Base-by-base conservation (phyloP, 2,329 filamentous ascomycete species). In the Stachybotrys echinatus region DNA sequence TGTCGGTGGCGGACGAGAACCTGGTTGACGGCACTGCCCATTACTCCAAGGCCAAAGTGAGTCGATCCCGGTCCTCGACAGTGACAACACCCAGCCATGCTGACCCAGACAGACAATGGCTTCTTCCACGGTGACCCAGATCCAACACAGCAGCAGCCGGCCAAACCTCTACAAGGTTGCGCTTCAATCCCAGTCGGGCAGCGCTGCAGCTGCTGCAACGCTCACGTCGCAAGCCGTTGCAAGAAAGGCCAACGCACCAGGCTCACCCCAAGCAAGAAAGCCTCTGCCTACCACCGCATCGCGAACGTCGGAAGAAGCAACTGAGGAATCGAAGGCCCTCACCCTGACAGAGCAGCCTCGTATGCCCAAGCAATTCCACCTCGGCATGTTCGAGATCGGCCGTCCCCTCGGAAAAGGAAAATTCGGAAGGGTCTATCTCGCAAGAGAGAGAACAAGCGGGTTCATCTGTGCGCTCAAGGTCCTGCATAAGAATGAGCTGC, bases 311-410 rank as follows among this genome's bases (percentile, higher is more conserved):
- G 76, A 80, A 23, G 85, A 88, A 54, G 53, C 68, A 23, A 65
- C 54, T 19, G 67, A 67, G 44, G 80, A 85, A 57, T 73, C 75
- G 42, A 76, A 76, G 56, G 75, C 77, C 21, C 65, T 72, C 43
- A 64, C 74, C 8, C 67, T 85, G 49, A 73, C 79, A 51, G 77
- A 85, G 45, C 81, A 85, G 61, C 77, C 83, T 37, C 61, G 66
- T 54, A 50, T 73, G 19, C 79, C 78, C 42, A 84, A 82, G 59
- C 70, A 90, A 58, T 92, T 92, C 70, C 89, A 95, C 65, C 81
- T 96, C 4, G 88, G 89, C 69, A 95, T 95, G 89, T 95, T 95
- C 66, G 91, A 96, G 68, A 95, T 95, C 56, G 89, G 89, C 38
- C 88, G 89, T 57, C 88, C 89, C 3, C 75, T 94, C 2, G 89